Conservation (phyloP, 495 filamentous ascomycete species). For the Talaromyces thailandensis region DNA sequence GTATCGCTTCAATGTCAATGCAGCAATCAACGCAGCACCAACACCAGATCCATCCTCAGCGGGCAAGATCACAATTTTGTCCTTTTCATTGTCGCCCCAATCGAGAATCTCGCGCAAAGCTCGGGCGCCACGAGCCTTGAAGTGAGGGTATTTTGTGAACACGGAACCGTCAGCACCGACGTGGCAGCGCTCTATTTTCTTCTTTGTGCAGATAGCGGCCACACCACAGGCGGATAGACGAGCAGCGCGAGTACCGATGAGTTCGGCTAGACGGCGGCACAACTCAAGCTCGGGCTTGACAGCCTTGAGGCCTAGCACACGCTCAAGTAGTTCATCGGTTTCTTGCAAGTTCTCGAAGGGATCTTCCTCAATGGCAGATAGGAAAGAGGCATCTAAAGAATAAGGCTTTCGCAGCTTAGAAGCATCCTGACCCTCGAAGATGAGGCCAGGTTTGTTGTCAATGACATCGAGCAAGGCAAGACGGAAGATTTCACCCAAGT, state of each 20-base stretch:
- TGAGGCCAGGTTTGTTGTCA: slow-evolving; percentile 61
- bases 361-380: slow-evolving; percentile 93
- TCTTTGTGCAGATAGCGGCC: slow-evolving; percentile 93
- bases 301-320: slow-evolving; percentile 57
- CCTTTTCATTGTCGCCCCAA: slow-evolving; percentile 70
- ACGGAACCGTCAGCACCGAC: slow-evolving; percentile 94
- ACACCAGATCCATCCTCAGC: slow-evolving; percentile 95
- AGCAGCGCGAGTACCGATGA: slow-evolving; percentile 90
- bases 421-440: slow-evolving; percentile 80
- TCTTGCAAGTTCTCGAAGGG: slow-evolving; percentile 90
- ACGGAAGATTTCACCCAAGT: slow-evolving; percentile 92
- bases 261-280: slow-evolving; percentile 75
- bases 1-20: slow-evolving; percentile 80
- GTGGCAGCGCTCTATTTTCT: slow-evolving; percentile 77
- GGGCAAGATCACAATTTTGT: slow-evolving; percentile 76
- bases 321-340: slow-evolving; percentile 69
- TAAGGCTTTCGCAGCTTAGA: slow-evolving; percentile 72
- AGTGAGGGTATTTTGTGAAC: slow-evolving; percentile 98
- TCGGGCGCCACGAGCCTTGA: slow-evolving; percentile 81
- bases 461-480: slow-evolving; percentile 80
- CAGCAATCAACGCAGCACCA: slow-evolving; percentile 91
- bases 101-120: slow-evolving; percentile 91
- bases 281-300: slow-evolving; percentile 75
- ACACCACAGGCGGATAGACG: slow-evolving; percentile 90
- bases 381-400: slow-evolving; percentile 82